Evolutionary conservation across 768 basidiomycete genomes (phyloP), one percentile per base, ranked within the genome.

Genomic region (Candolleomyces aberdarensis): DNA sequence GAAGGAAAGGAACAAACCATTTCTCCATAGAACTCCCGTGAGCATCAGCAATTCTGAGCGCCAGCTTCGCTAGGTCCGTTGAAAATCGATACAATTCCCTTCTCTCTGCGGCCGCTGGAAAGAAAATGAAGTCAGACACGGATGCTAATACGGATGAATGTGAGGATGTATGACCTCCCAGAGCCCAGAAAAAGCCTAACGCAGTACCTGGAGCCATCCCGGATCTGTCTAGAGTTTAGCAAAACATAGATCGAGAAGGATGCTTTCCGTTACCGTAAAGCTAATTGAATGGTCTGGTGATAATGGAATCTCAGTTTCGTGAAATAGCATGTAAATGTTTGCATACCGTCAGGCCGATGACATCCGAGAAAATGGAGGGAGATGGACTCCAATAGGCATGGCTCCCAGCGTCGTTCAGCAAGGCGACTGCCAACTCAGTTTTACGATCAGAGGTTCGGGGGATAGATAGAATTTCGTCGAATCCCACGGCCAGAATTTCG

Each of bases 331-430:
- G 46, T 20, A n/a, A n/a, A 11, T 49, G 17, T 14, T 22, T 10
- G 36, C 83, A 48, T 60, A 88, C 88, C 64, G 85, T 88, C 46
- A 88, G 73, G 15, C 88, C 88, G 53, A 89, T 83, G 17, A 86
- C 74, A 69, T 87, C 87, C 10, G 80, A 73, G 65, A 88, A 85
- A 1, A 81, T 80, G 56, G 79, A 79, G 10, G 79, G 72, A 1
- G 78, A 76, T 13, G 82, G 78, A 64, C 82, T 86, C 88, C 88
- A 90, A 65, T 89, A 89, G 11, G 88, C 87, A 69, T 87, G 86
- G 31, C 83, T 82, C 5, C 86, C 86, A 20, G 88, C 88, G 65
- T 91, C 89, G 64, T 87, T 88, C 32, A 90, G 75, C 51, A 90
- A 70, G 11, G 82, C 75, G 9, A 89, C 85, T 9, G 87, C 86